A percentile compares a stretch with the other conserved stretches of the same genome.
Evolutionary conservation across 2,329 filamentous ascomycete species (phyloP).

Genomic region (Colletotrichum truncatum): DNA sequence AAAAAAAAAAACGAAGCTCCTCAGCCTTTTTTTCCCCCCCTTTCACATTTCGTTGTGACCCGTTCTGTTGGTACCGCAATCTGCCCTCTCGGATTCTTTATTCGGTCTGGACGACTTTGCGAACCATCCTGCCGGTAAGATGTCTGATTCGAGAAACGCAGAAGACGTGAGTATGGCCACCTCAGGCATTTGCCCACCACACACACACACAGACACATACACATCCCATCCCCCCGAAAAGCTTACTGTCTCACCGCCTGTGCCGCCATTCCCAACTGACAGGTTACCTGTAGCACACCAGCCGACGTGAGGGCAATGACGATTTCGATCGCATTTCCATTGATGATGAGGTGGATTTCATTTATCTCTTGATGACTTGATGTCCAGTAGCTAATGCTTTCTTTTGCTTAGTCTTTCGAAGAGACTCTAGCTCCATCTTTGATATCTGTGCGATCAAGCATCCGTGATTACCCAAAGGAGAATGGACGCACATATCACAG

Average conservation of each 20-base stretch:
- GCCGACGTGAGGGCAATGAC: not conserved
- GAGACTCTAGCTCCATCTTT: not conserved
- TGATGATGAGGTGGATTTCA: not conserved
- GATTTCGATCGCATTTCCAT: not conserved
- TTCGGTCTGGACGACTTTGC: not conserved
- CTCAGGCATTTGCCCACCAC: not conserved
- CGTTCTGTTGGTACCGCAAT: not conserved
- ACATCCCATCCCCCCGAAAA: not conserved
- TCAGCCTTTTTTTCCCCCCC: not conserved
- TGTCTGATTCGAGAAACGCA: not conserved
- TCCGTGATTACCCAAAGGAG: conserved; percentile 5
- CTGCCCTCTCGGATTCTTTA: not conserved
- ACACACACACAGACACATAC: not conserved
- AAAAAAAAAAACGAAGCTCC: not conserved
- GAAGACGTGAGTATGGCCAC: not conserved
- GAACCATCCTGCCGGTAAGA: not conserved
- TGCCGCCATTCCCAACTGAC: not conserved
- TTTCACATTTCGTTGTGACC: not conserved
- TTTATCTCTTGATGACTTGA: not conserved
- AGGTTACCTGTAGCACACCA: not conserved
- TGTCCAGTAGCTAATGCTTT: not conserved
- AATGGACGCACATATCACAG: conserved; percentile 27
- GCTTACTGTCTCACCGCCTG: not conserved
- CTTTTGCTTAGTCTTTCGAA: not conserved
- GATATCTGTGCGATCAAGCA: not conserved